Evolutionary conservation across 1,284 basidiomycete genomes (phyloP).

Genomic region (Cryptococcus hybrid): DNA sequence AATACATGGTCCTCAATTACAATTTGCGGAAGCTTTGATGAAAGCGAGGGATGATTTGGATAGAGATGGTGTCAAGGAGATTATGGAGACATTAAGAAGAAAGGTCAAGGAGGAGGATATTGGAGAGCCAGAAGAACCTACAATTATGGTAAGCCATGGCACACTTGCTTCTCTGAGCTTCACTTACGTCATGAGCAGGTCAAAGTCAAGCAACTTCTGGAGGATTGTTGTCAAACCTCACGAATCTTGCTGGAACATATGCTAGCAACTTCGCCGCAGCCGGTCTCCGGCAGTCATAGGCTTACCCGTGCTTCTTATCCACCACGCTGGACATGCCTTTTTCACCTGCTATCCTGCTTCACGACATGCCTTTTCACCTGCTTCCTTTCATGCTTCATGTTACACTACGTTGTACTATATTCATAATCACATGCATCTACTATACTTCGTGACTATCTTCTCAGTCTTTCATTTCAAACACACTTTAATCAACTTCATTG

Average conservation of each 20-base stretch:
- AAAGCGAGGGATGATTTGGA: constrained; percentile 89
- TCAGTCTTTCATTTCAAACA: not conserved
- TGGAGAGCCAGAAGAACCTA: constrained; percentile 61
- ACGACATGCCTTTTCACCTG: not conserved
- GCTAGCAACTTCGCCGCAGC: constrained; percentile 22
- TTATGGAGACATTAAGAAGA: constrained; percentile 90
- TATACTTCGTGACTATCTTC: not conserved
- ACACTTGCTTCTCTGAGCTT: not conserved
- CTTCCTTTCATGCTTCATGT: not conserved
- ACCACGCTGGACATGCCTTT: not conserved
- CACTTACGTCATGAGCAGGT: constrained; percentile 20
- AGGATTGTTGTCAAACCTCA: constrained; percentile 39
- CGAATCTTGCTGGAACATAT: constrained; percentile 34
- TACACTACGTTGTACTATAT: not conserved
- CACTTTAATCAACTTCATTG: not conserved
- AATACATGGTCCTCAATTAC: constrained; percentile 86
- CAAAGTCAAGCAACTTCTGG: constrained; percentile 34
- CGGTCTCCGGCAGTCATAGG: constrained; percentile 1
- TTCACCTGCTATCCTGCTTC: not conserved
- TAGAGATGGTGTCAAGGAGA: constrained; percentile 76
- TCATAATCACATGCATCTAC: not conserved
- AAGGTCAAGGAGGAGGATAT: constrained; percentile 87
- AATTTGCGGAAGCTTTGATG: constrained; percentile 87
- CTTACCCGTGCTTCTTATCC: not conserved
- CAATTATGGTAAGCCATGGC: constrained; percentile 58